phyloP scores from a whole-genome alignment of 2,329 filamentous ascomycete genomes.

The Lecanicillium sp. region DNA sequence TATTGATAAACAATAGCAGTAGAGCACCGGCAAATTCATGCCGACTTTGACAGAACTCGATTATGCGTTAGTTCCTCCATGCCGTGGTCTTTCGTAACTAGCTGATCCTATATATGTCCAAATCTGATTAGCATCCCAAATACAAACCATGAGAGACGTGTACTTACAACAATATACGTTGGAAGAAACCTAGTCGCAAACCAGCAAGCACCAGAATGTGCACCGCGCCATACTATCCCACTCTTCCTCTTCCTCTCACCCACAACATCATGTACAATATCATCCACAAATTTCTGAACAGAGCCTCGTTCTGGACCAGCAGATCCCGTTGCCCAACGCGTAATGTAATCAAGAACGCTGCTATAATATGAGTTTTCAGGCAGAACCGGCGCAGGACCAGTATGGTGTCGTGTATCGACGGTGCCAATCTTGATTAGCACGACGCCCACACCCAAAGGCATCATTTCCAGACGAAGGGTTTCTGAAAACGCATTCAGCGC shows the following conservation, averaged over 20 bases:
- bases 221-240: constrained; percentile 5
- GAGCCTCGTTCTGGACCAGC: constrained; percentile 3
- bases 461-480: constrained; percentile 7
- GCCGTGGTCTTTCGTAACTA: too few species aligned
- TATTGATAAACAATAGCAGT: too few species aligned
- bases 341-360: neutral
- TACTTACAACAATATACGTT: constrained; percentile 4
- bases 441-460: constrained; percentile 8
- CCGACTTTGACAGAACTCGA: too few species aligned
- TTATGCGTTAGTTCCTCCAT: too few species aligned
- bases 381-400: neutral
- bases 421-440: constrained; percentile 7
- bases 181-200: constrained; percentile 2
- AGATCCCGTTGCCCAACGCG: constrained; percentile 3
- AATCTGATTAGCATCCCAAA: too few species aligned
- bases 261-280: constrained; percentile 4
- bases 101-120: too few species aligned
- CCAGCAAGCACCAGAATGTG: constrained; percentile 1
- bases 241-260: neutral
- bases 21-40: too few species aligned
- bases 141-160: too few species aligned
- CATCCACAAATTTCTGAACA: constrained; percentile 4
- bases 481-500: constrained; percentile 5
- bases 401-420: constrained; percentile 2
- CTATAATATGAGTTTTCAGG: neutral